phyloP scores from a whole-genome alignment of 106 monocot species.

The Dioscorea dumetorum region DNA sequence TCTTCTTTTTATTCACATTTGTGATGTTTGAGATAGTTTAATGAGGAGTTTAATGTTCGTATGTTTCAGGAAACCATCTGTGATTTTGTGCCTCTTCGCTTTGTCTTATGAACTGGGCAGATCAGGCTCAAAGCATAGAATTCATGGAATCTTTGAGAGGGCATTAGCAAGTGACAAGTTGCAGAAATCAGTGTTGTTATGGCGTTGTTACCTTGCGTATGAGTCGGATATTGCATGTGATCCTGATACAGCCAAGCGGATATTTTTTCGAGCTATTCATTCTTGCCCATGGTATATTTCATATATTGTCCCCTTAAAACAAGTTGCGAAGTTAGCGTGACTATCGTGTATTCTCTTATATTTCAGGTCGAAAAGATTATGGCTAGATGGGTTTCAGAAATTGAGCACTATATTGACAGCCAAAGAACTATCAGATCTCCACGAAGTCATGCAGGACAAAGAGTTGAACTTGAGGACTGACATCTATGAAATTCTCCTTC shows the following conservation, averaged over 20 bases:
- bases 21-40: no score
- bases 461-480: conserved; percentile 79
- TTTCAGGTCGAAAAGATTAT: conserved; percentile 78
- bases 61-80: conserved; percentile 61
- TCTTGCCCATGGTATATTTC: conserved; percentile 80
- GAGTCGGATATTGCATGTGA: conserved; percentile 46
- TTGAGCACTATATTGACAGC: conserved; percentile 52
- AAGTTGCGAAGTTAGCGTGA: no score
- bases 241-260: conserved; percentile 51
- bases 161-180: conserved; percentile 64
- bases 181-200: conserved; percentile 85
- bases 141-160: conserved; percentile 86
- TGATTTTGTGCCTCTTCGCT: conserved; percentile 60
- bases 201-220: conserved; percentile 87
- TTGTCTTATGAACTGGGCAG: conserved; percentile 64
- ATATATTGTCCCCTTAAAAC: no score
- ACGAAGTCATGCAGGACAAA: conserved; percentile 92
- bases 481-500: conserved; percentile 86
- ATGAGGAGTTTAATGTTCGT: no score
- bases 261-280: conserved; percentile 93
- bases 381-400: conserved; percentile 88
- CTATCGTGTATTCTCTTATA: background rate
- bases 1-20: background rate
- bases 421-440: conserved; percentile 87
- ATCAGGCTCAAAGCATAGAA: conserved; percentile 55